Conservation (phyloP, 331 rosid genomes). For the Ulmus americana region DNA sequence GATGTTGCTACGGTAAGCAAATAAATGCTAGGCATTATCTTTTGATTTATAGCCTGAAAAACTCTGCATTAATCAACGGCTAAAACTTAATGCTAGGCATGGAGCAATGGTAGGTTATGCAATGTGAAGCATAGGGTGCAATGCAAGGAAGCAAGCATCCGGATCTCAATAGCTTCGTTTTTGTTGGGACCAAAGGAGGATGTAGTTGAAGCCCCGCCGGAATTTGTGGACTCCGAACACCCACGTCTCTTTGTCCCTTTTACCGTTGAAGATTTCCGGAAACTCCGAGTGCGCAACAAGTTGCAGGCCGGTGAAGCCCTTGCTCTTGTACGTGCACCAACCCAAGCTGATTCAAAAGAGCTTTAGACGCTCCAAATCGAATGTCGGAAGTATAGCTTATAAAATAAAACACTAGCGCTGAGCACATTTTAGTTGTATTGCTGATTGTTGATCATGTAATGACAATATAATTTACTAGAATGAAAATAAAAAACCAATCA, state of each 20-base stretch:
- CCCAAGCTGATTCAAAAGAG: neutral
- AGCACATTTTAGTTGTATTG: too few relatives aligned
- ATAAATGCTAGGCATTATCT: neutral
- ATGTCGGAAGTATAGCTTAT: too few relatives aligned
- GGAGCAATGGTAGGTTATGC: slow-evolving; percentile 62
- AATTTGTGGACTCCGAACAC: slow-evolving; percentile 38
- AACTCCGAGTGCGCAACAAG: slow-evolving; percentile 29
- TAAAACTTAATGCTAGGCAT: slow-evolving; percentile 22
- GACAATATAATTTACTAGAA: too few relatives aligned
- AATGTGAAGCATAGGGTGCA: slow-evolving; percentile 49
- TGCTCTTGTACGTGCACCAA: slow-evolving; percentile 16
- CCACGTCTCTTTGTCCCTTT: slow-evolving; percentile 36
- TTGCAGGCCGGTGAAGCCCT: slow-evolving; percentile 45
- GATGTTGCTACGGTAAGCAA: slow-evolving; percentile 32
- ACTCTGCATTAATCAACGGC: too few relatives aligned
- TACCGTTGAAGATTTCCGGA: slow-evolving; percentile 34
- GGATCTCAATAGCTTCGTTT: slow-evolving; percentile 47
- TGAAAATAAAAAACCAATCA: too few relatives aligned
- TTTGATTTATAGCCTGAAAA: too few relatives aligned
- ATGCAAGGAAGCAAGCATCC: slow-evolving; percentile 40
- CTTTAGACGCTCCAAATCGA: neutral
- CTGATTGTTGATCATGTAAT: too few relatives aligned
- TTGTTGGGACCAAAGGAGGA: slow-evolving; percentile 39
- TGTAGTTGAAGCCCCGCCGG: slow-evolving; percentile 38
- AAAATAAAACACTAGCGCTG: too few relatives aligned